A percentile compares a stretch with the other conserved stretches of the same genome.
Evolutionary conservation across 495 filamentous ascomycete genomes (phyloP).

Genomic region (Hypoxylon fuscum): DNA sequence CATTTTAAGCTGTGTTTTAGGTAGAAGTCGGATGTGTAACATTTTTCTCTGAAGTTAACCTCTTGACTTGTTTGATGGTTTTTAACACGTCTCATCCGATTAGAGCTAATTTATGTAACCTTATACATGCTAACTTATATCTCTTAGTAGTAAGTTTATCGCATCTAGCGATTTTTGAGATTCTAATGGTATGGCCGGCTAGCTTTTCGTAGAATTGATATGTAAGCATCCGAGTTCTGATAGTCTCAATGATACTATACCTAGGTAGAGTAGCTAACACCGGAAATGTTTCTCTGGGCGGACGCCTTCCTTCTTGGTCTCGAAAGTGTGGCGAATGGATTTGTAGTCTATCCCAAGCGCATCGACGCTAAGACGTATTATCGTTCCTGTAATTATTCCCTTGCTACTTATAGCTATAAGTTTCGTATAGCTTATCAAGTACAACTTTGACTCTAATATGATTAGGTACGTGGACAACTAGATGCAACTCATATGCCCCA

Average conservation of each 20-base stretch:
- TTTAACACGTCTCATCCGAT: too few species aligned
- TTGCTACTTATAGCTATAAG: too few species aligned
- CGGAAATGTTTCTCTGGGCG: conserved; percentile 69
- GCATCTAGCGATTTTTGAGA: not conserved
- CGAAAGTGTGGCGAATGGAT: conserved; percentile 73
- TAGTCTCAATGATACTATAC: not conserved
- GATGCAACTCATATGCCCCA: too few species aligned
- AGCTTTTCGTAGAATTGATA: not conserved
- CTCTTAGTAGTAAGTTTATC: not conserved
- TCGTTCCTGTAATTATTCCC: too few species aligned
- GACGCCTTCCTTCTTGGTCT: conserved; percentile 74
- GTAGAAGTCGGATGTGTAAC: too few species aligned
- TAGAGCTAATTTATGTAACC: too few species aligned
- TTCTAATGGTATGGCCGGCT: not conserved
- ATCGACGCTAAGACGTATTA: conserved; percentile 62
- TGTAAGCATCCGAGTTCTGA: not conserved
- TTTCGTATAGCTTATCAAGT: too few species aligned
- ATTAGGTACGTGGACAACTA: too few species aligned
- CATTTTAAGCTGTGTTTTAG: too few species aligned
- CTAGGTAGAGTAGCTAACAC: conserved; percentile 19
- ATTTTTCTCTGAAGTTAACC: not conserved
- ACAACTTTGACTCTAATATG: too few species aligned
- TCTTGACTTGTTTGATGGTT: too few species aligned
- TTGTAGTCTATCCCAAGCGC: conserved; percentile 78
- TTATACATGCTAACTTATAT: not conserved